Evolutionary conservation across 345 rosid genomes (phyloP).

Genomic region (Arabidopsis arenosa): DNA sequence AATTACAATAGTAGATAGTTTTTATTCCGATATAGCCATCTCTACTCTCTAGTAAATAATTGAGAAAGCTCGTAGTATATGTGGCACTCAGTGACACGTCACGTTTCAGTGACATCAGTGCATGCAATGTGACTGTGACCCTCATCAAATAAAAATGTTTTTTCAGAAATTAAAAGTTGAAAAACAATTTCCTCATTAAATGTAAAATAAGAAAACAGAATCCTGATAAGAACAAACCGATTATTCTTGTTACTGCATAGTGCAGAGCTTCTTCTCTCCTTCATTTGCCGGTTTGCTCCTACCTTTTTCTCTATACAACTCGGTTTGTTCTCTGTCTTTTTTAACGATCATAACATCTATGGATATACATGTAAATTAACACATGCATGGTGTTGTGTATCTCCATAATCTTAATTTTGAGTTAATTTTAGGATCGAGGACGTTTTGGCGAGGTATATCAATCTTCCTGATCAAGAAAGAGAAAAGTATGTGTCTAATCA

Average conservation of each 20-base stretch:
- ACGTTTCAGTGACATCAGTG: background rate
- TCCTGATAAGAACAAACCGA: background rate
- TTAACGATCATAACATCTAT: background rate
- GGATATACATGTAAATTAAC: background rate
- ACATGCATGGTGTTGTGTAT: conserved; percentile 12
- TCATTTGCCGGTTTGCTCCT: background rate
- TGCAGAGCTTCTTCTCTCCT: background rate
- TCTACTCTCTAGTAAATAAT: too few relatives aligned
- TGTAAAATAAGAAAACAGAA: conserved; percentile 1
- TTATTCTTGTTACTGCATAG: background rate
- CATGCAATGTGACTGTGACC: conserved; percentile 1
- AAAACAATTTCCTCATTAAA: background rate
- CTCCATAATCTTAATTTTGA: conserved; percentile 3
- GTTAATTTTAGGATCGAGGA: conserved; percentile 61
- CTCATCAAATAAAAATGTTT: background rate
- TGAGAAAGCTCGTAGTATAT: background rate
- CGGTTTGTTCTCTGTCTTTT: conserved; percentile 2
- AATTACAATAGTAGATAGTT: background rate
- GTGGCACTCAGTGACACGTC: conserved; percentile 2
- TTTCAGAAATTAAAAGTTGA: background rate
- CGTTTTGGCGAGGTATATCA: conserved; percentile 66
- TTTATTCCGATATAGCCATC: too few relatives aligned
- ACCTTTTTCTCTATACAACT: conserved; percentile 10
- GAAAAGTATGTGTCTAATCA: conserved; percentile 51
- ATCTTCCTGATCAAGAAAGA: conserved; percentile 73